Percentiles rank a stretch among this genome's conserved stretches.
These are phyloP conservation scores for Zangia roseola DNA, from an alignment of 768 basidiomycete species.

Conservation along the genomic window DNA sequence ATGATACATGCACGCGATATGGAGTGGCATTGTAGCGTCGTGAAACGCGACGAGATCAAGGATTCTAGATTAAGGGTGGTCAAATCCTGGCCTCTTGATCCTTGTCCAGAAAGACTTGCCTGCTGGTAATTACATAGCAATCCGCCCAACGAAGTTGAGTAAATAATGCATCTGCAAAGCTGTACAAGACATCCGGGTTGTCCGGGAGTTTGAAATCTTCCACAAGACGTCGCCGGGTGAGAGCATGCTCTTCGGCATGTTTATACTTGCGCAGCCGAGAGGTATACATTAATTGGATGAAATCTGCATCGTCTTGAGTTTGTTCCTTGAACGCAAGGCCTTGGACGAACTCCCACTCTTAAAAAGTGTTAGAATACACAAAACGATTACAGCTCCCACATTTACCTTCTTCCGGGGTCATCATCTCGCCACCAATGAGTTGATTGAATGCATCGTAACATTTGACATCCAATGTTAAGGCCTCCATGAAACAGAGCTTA, in stretches of 20 bases:
- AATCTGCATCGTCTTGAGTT: constrained; percentile 83
- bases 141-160: constrained; percentile 90
- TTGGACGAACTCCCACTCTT: constrained; percentile 97
- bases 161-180: constrained; percentile 89
- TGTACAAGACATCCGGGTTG: constrained; percentile 90
- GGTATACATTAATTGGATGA: constrained; percentile 91
- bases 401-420: constrained; percentile 93
- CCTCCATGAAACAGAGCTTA: constrained; percentile 95
- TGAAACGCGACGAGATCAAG: constrained; percentile 83
- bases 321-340: constrained; percentile 80
- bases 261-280: constrained; percentile 89
- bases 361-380: constrained; percentile 4
- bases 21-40: constrained; percentile 85
- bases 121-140: constrained; percentile 83
- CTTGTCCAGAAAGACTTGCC: constrained; percentile 41
- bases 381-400: background rate
- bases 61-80: constrained; percentile 52
- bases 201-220: constrained; percentile 83
- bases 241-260: constrained; percentile 76
- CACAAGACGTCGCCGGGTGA: constrained; percentile 75
- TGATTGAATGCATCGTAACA: constrained; percentile 96
- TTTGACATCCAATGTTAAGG: constrained; percentile 90
- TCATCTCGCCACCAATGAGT: constrained; percentile 90
- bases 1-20: constrained; percentile 98
- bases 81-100: background rate